Percentiles rank a stretch among this genome's conserved stretches.
These are phyloP conservation scores for Tephrocybe sp. DNA, from an alignment of 768 basidiomycete species.

Conservation along the genomic window DNA sequence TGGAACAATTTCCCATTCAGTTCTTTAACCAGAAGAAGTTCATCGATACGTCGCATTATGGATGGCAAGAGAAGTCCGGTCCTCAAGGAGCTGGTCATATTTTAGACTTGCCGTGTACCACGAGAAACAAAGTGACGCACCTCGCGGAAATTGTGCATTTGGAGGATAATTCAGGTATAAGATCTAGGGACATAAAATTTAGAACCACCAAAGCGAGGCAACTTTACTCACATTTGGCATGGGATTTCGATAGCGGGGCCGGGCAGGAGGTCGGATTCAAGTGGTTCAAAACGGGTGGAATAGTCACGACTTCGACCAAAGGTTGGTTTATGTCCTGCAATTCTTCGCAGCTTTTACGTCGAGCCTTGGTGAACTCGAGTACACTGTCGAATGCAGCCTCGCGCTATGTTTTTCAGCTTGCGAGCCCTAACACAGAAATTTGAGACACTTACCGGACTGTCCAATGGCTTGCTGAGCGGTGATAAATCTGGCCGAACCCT, in stretches of 20 bases:
- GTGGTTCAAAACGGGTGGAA: conserved; percentile 52
- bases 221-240: conserved; percentile 64
- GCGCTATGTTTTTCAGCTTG: conserved; percentile 39
- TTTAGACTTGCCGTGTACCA: neutral
- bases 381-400: conserved; percentile 62
- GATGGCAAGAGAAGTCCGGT: conserved; percentile 75
- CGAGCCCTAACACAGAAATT: neutral
- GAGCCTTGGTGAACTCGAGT: conserved; percentile 64
- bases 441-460: conserved; percentile 57
- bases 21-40: conserved; percentile 74
- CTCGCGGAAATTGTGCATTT: conserved; percentile 74
- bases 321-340: conserved; percentile 66
- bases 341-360: conserved; percentile 61
- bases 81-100: conserved; percentile 53
- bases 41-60: conserved; percentile 69
- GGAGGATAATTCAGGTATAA: conserved; percentile 82
- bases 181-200: conserved; percentile 41
- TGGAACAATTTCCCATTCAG: conserved; percentile 70
- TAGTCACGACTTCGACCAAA: conserved; percentile 64
- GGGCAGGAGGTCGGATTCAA: conserved; percentile 56
- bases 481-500: conserved; percentile 64
- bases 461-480: conserved; percentile 68
- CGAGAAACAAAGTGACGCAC: conserved; percentile 34
- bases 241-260: conserved; percentile 34
- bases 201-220: neutral